Percentiles rank a stretch among this genome's conserved stretches.
Evolutionary conservation across 202 grass and related monocot genomes (phyloP).

Genomic region (Carex sylvatica): DNA sequence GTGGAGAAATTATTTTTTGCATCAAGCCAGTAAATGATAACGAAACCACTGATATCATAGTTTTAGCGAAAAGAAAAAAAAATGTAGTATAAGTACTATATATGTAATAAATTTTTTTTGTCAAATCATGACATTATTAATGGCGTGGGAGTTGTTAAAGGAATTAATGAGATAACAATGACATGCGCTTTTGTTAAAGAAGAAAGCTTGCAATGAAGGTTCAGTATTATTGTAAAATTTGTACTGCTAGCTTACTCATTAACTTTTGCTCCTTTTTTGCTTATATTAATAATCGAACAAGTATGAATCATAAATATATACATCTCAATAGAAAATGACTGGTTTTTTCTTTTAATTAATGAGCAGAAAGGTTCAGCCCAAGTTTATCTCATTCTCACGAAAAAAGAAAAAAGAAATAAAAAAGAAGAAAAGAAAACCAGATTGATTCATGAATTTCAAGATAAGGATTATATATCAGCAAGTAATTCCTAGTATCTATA

Average conservation of each 20-base stretch:
- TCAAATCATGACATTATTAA: neutral
- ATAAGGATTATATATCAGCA: neutral
- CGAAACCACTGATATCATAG: neutral
- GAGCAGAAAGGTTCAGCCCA: neutral
- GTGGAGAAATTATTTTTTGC: neutral
- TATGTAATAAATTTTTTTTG: neutral
- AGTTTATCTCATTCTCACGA: neutral
- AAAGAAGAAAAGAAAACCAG: neutral
- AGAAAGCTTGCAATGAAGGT: conserved; percentile 10
- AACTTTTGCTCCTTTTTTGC: neutral
- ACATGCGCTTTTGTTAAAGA: neutral
- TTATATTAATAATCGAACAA: neutral
- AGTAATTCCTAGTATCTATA: neutral
- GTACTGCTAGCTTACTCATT: too few relatives aligned
- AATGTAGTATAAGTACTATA: neutral
- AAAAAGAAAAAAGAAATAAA: neutral
- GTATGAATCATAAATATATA: neutral
- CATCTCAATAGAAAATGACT: neutral
- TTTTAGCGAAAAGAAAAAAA: neutral
- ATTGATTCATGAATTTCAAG: neutral
- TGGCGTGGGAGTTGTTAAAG: neutral
- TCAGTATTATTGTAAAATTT: neutral
- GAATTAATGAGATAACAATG: conserved; percentile 17
- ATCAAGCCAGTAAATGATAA: neutral
- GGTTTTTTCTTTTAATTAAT: conserved; percentile 4